Evolutionary conservation across 1,139 yeast genomes (phyloP), one percentile per base, ranked within the genome.

Genomic region (Kodamaea sp.): DNA sequence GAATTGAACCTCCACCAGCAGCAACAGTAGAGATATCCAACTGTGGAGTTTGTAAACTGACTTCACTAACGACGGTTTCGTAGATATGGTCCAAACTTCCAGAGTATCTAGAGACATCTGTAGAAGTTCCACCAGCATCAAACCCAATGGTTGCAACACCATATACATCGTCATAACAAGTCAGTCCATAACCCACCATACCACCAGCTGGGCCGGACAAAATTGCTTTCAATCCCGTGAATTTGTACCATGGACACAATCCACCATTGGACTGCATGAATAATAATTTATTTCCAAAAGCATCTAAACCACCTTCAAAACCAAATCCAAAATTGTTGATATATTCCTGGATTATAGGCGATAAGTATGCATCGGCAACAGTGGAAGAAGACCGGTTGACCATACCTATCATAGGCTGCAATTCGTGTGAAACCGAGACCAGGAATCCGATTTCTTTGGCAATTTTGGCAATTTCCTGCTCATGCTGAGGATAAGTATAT

Each of bases 121-220:
- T 69, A 9, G 72, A 66, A 4, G 75, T 69, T 22, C 75, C 75
- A 35, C 75, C 75, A 22, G 73, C 73, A 50, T 69, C 74, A 43
- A 69, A 69, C 0, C 76, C 76, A 32, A 70, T 65, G 5, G 74
- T 67, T 10, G 73, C 73, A 23, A 44, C 55, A 5, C 45, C 41
- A 5, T 59, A 42, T 2, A 35, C 41, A 5, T 48, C 26, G 39
- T 70, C 73, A 43, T 52, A 63, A 46, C 75, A 70, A 4, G 76
- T 70, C 32, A 59, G 58, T 1, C 74, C 76, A 41, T 57, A 67
- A 0, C 76, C 76, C n/a, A 70, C 76, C 63, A 70, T 63, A 19
- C 76, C 76, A 26, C 76, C 76, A 22, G 76, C 76, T 7, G 76
- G 76, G 2, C 76, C 76, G 2, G 75, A 69, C 24, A 70, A 57